Conservation (phyloP, 768 basidiomycete species). For the Kwoniella sp. region DNA sequence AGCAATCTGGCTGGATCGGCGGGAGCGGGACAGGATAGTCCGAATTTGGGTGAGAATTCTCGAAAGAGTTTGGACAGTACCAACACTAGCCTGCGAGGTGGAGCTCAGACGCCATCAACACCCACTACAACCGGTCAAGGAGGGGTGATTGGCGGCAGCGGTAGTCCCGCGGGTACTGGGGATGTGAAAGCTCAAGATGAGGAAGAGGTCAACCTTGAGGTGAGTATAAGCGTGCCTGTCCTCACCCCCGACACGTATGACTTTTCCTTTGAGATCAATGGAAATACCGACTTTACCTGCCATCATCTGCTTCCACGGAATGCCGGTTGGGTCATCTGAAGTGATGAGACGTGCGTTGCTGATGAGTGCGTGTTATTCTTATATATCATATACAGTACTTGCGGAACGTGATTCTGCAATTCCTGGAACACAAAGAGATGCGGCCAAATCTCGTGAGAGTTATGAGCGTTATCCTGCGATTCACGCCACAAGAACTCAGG, state of each 20-base stretch:
- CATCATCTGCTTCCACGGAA: too few species aligned
- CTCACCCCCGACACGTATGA: too few species aligned
- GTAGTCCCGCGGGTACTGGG: constrained; percentile 4
- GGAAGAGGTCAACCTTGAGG: constrained; percentile 89
- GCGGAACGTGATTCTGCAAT: constrained; percentile 93
- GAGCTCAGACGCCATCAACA: background rate
- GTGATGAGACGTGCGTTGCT: too few species aligned
- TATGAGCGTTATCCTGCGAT: constrained; percentile 84
- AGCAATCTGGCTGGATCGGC: background rate
- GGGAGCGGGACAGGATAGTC: constrained; percentile 18
- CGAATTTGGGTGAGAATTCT: constrained; percentile 10
- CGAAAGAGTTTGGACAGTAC: constrained; percentile 34
- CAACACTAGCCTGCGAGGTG: background rate
- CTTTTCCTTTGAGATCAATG: too few species aligned
- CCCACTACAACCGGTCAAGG: constrained; percentile 2
- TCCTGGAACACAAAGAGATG: constrained; percentile 98
- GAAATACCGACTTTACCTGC: too few species aligned
- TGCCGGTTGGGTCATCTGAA: too few species aligned
- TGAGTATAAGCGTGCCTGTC: constrained; percentile 23
- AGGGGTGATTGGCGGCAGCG: constrained; percentile 1
- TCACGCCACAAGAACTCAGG: constrained; percentile 92
- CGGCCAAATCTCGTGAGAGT: constrained; percentile 91
- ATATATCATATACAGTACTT: constrained; percentile 68
- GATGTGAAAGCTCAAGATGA: constrained; percentile 61
- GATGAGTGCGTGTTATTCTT: too few species aligned